Base-by-base conservation (phyloP, 352 stramenopile genomes). In the Phytophthora multivora region DNA sequence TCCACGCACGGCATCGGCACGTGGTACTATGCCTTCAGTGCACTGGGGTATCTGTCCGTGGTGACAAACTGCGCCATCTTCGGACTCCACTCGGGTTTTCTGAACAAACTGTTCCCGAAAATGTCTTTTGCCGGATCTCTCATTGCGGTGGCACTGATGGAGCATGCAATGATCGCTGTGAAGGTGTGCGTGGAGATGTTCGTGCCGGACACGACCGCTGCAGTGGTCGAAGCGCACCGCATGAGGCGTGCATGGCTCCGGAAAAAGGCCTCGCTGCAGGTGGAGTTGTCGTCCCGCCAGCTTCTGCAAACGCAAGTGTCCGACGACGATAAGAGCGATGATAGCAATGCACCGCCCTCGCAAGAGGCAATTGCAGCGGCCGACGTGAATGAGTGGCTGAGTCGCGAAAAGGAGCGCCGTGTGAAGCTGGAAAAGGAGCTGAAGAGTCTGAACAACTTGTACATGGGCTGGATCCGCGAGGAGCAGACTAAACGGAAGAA, bases 1-100 rank as follows among this genome's bases (percentile, higher is more conserved):
- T 76, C 71, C 16, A 80, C 77, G 1, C 52, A 93, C 35, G 90
- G 91, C 51, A 97, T 98, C 57, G 94, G 95, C 42, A 97, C 93
- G 31, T 99, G 95, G 95, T 91, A 93, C 50, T 85, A 87, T 51
- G 83, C 95, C 13, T 91, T 98, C 53, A 91, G 89, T 63, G 76
- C 81, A 13, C 86, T 98, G 6, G 89, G 93, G 12, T 98, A 97
- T 70, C 58, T 96, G 36, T 95, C 90, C 13, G 93, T 98, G 33
- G 73, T 98, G 59, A 98, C 95, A 1, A 99, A 99, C 77, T 97
- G 90, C 68, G 84, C 93, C 23, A 90, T 98, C 50, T 97, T 98
- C 69, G 91, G 91, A 0, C 88, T 98, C 55, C 90, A 97, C 46
- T 96, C 83, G 18, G 85, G 86, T n/a, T 70, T 95, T 33, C 69